Percentiles rank a stretch among this genome's conserved stretches.
These are phyloP conservation scores for Salix viminalis DNA, from an alignment of 345 rosid species.

Conservation along the genomic window DNA sequence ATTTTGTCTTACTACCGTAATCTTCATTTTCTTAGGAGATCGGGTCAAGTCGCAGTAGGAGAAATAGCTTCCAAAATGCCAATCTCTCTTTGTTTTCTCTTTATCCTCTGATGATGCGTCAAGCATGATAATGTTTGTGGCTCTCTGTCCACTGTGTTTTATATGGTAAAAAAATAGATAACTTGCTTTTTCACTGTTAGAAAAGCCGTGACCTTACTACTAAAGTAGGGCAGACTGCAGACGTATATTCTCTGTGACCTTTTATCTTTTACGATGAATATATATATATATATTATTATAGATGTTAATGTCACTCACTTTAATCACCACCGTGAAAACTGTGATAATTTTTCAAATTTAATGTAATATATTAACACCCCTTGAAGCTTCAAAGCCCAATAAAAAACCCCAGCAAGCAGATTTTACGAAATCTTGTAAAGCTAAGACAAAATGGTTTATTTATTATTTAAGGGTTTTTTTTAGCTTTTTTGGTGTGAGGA, in stretches of 20 bases:
- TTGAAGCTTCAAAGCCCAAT: conserved; percentile 17
- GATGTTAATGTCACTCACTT: neutral
- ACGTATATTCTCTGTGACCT: conserved; percentile 61
- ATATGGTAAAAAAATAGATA: neutral
- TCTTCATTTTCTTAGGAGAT: too few relatives aligned
- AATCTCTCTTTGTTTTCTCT: too few relatives aligned
- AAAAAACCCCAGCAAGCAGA: neutral
- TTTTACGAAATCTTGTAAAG: conserved; percentile 15
- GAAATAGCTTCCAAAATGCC: too few relatives aligned
- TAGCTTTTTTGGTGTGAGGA: neutral
- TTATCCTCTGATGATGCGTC: neutral
- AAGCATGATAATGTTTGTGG: neutral
- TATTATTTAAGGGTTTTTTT: neutral
- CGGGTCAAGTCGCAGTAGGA: too few relatives aligned
- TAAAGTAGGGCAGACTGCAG: conserved; percentile 38
- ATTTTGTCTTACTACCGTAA: too few relatives aligned
- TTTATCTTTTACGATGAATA: conserved; percentile 58
- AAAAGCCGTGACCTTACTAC: conserved; percentile 25
- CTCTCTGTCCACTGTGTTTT: neutral
- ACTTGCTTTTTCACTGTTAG: conserved; percentile 16
- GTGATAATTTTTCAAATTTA: neutral
- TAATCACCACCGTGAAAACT: conserved; percentile 16
- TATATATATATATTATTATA: neutral
- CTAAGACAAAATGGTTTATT: neutral
- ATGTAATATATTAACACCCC: neutral